These are phyloP conservation scores for Huntiella abstrusa DNA, from an alignment of 2,329 filamentous ascomycete species.

Conservation along the genomic window DNA sequence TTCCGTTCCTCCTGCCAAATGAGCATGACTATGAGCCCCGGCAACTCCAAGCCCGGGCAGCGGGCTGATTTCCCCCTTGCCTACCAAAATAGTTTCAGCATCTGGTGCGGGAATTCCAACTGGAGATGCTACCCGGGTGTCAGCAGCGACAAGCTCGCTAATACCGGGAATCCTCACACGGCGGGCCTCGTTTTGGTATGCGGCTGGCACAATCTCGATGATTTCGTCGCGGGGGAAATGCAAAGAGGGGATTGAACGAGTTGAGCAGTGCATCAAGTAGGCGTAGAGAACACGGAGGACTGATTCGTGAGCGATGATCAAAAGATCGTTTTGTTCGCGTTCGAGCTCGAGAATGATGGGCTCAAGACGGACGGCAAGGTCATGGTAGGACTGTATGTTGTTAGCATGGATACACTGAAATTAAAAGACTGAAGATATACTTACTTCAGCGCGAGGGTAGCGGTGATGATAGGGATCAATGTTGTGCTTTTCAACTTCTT, in stretches of 20 bases:
- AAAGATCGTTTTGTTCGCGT: conserved; percentile 88
- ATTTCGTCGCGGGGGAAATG: conserved; percentile 94
- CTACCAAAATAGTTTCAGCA: conserved; percentile 1
- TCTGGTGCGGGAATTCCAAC: conserved; percentile 1
- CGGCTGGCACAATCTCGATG: conserved; percentile 94
- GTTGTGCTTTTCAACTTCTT: conserved; percentile 85
- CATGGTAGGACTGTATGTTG: conserved; percentile 66
- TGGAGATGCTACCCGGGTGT: conserved; percentile 15
- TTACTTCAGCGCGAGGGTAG: conserved; percentile 81
- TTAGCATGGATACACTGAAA: neutral
- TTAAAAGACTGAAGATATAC: conserved; percentile 10
- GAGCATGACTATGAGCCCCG: neutral
- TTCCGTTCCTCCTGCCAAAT: conserved; percentile 2
- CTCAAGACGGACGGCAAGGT: conserved; percentile 91
- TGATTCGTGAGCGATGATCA: conserved; percentile 95
- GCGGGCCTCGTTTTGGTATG: conserved; percentile 90
- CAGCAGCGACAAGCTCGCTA: conserved; percentile 49
- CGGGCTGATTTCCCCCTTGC: conserved; percentile 1
- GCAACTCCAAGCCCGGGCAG: neutral
- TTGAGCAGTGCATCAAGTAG: conserved; percentile 96
- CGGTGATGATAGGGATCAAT: conserved; percentile 91
- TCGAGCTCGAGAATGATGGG: conserved; percentile 96
- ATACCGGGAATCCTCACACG: conserved; percentile 65
- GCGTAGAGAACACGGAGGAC: conserved; percentile 94
- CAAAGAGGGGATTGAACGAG: conserved; percentile 79